A percentile compares a stretch with the other conserved stretches of the same genome.
Evolutionary conservation across 2,329 filamentous ascomycete species (phyloP).

Genomic region (Fusarium sororula): DNA sequence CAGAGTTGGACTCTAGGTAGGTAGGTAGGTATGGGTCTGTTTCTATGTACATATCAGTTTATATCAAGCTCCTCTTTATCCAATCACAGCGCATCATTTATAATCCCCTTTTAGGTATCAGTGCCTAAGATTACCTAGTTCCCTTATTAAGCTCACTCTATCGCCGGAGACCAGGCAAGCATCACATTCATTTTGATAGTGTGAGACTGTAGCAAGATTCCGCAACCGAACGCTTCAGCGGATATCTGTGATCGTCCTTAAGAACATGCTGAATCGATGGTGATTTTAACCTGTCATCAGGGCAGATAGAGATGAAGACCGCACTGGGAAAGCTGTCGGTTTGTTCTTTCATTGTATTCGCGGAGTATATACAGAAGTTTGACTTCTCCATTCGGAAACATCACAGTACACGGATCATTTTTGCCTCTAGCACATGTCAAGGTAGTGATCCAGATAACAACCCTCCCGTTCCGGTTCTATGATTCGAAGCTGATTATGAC

Average conservation of each 20-base stretch:
- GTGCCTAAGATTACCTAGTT: not conserved
- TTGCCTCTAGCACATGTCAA: slow-evolving; percentile 13
- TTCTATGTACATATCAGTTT: not conserved
- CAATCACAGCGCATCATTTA: slow-evolving; percentile 35
- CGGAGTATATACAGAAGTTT: slow-evolving; percentile 39
- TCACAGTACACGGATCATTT: slow-evolving; percentile 23
- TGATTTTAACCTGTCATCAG: not conserved
- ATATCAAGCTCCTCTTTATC: slow-evolving; percentile 1
- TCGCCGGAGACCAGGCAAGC: not conserved
- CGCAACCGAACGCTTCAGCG: not conserved
- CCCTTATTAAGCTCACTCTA: not conserved
- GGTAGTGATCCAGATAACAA: slow-evolving; percentile 6
- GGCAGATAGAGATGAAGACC: not conserved
- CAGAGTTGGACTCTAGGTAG: slow-evolving; percentile 32
- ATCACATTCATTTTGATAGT: not conserved
- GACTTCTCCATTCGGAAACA: slow-evolving; percentile 13
- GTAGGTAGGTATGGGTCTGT: slow-evolving; percentile 7
- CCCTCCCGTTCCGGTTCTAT: slow-evolving; percentile 19
- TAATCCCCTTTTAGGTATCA: slow-evolving; percentile 12
- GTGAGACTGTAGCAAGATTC: not conserved
- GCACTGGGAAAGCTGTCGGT: not conserved
- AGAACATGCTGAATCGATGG: not conserved
- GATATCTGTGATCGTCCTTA: not conserved
- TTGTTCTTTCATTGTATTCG: slow-evolving; percentile 38
- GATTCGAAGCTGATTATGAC: slow-evolving; percentile 49